A percentile compares a stretch with the other conserved stretches of the same genome.
Evolutionary conservation across 2,329 filamentous ascomycete species (phyloP).

Genomic region (Arachnopeziza araneosa): DNA sequence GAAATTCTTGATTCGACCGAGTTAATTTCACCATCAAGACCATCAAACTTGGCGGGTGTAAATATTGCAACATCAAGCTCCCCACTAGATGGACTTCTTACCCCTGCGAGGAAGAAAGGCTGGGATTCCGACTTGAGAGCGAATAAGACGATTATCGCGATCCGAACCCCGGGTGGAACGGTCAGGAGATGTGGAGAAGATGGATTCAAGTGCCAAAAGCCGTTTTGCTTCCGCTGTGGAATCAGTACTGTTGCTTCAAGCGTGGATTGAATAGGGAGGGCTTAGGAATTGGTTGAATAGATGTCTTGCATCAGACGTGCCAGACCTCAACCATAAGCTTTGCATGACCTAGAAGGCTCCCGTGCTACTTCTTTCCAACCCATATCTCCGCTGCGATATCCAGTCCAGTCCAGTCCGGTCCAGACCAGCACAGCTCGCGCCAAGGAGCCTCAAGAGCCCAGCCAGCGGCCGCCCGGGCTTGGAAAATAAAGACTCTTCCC

Average conservation of each 20-base stretch:
- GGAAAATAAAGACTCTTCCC: too few relatives aligned
- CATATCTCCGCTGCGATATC: too few relatives aligned
- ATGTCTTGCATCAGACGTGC: not conserved
- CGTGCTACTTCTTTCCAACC: too few relatives aligned
- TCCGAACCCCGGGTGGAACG: slow-evolving; percentile 46
- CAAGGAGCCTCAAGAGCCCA: too few relatives aligned
- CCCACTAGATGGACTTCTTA: slow-evolving; percentile 8
- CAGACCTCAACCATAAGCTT: not conserved
- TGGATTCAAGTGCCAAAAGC: slow-evolving; percentile 49
- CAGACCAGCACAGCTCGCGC: too few relatives aligned
- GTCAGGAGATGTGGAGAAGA: slow-evolving; percentile 47
- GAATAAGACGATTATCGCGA: slow-evolving; percentile 12
- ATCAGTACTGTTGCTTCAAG: not conserved
- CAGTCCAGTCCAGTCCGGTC: too few relatives aligned
- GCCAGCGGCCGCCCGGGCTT: too few relatives aligned
- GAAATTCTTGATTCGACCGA: slow-evolving; percentile 16
- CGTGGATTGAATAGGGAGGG: not conserved
- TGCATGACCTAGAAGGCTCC: too few relatives aligned
- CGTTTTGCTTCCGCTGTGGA: slow-evolving; percentile 54
- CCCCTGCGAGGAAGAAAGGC: slow-evolving; percentile 1
- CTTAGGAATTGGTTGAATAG: not conserved
- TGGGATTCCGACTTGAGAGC: slow-evolving; percentile 2
- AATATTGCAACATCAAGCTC: slow-evolving; percentile 5
- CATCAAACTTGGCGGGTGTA: not conserved
- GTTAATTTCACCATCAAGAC: slow-evolving; percentile 6